Evolutionary conservation across 805 yeast genomes (phyloP).

Genomic region (Saturnispora saitoi): DNA sequence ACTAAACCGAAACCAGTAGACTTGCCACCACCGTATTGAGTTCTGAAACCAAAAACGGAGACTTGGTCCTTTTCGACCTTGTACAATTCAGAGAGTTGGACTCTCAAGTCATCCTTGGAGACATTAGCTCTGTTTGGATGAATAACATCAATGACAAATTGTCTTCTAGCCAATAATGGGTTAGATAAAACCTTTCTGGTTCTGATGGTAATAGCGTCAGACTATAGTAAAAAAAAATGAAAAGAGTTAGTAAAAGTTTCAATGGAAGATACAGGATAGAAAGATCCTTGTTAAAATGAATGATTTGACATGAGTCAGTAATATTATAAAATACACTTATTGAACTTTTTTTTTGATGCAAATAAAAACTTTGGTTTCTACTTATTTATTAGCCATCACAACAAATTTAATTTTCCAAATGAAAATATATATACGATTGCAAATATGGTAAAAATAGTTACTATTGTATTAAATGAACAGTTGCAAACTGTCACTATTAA

Average conservation of each 20-base stretch:
- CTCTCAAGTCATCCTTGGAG: slow-evolving; percentile 98
- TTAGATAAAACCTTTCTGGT: slow-evolving; percentile 98
- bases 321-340: too few species aligned
- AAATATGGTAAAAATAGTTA: too few species aligned
- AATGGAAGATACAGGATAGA: not conserved
- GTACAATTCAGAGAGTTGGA: slow-evolving; percentile 48
- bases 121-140: slow-evolving; percentile 99
- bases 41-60: slow-evolving; percentile 98
- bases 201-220: slow-evolving; percentile 99
- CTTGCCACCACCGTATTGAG: slow-evolving; percentile 99
- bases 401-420: too few species aligned
- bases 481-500: too few species aligned
- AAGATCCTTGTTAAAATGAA: not conserved
- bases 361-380: too few species aligned
- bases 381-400: too few species aligned
- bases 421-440: too few species aligned
- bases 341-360: too few species aligned
- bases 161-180: slow-evolving; percentile 99
- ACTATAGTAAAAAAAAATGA: slow-evolving; percentile 37
- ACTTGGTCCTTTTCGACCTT: slow-evolving; percentile 60
- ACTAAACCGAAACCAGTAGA: slow-evolving; percentile 98
- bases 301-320: too few species aligned
- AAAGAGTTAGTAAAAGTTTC: slow-evolving; percentile 15
- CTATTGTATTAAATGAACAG: too few species aligned
- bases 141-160: slow-evolving; percentile 97